Conservation (phyloP, 2,329 filamentous ascomycete genomes). For the Zymoseptoria pseudotritici region DNA sequence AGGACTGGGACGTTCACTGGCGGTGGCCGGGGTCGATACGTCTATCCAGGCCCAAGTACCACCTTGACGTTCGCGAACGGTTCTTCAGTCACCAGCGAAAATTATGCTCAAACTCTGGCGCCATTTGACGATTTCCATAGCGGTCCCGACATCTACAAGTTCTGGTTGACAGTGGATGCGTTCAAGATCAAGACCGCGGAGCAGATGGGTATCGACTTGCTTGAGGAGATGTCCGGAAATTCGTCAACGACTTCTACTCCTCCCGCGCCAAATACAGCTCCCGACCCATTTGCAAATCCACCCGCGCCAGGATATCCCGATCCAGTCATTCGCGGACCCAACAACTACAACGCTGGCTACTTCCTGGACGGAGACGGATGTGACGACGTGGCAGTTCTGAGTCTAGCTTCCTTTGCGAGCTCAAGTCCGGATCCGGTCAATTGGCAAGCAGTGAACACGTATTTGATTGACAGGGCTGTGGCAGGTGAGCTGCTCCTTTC, state of each 20-base stretch:
- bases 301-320: constrained; percentile 38
- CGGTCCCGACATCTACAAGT: constrained; percentile 37
- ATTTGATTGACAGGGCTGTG: constrained; percentile 38
- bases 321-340: constrained; percentile 32
- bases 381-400: constrained; percentile 40
- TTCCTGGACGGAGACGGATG: constrained; percentile 39
- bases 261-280: constrained; percentile 6
- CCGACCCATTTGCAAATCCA: constrained; percentile 5
- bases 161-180: constrained; percentile 18
- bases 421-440: constrained; percentile 21
- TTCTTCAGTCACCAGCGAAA: constrained; percentile 33
- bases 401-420: constrained; percentile 37
- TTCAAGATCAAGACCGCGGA: constrained; percentile 18
- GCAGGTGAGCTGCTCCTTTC: constrained; percentile 14
- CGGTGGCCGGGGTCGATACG: constrained; percentile 35
- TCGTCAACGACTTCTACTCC: constrained; percentile 10
- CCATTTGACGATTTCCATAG: constrained; percentile 36
- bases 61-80: constrained; percentile 42
- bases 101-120: constrained; percentile 38
- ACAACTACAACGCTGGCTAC: constrained; percentile 42
- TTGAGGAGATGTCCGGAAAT: background rate
- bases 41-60: constrained; percentile 39
- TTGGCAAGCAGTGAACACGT: constrained; percentile 37
- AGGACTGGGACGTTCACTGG: constrained; percentile 40
- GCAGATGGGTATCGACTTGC: constrained; percentile 12